phyloP scores from a whole-genome alignment of 2,329 filamentous ascomycete genomes.

The Chaetomium globosum region DNA sequence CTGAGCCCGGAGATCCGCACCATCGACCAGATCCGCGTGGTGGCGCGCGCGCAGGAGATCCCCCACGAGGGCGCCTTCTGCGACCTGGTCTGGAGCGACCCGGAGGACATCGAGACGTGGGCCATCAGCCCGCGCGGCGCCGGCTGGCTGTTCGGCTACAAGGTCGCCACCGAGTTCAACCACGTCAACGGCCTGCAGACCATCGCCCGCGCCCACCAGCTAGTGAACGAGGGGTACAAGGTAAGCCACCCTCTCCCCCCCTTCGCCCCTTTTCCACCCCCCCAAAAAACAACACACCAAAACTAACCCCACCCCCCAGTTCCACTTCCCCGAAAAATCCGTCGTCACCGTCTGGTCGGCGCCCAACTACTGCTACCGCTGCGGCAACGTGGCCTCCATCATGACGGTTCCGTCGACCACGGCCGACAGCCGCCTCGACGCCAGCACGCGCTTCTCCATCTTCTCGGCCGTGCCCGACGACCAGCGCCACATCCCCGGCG shows the following conservation, averaged over 20 bases:
- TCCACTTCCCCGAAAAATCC: conserved; percentile 92
- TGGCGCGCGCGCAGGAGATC: conserved; percentile 95
- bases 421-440: conserved; percentile 47
- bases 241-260: conserved; percentile 49
- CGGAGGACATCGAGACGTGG: conserved; percentile 96
- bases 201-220: conserved; percentile 94
- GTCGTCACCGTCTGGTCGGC: conserved; percentile 98
- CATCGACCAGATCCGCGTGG: conserved; percentile 98
- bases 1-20: conserved; percentile 89
- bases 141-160: conserved; percentile 97
- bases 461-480: conserved; percentile 89
- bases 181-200: conserved; percentile 95
- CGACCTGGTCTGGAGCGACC: conserved; percentile 96
- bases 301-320: conserved; percentile 51
- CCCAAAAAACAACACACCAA: no score
- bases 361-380: conserved; percentile 92
- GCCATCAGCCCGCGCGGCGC: conserved; percentile 90
- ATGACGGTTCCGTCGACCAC: conserved; percentile 66
- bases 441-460: conserved; percentile 89
- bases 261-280: background rate
- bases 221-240: conserved; percentile 98
- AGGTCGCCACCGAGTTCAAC: conserved; percentile 96
- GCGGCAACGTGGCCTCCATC: conserved; percentile 94
- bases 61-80: conserved; percentile 98
- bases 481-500: conserved; percentile 75